Evolutionary conservation across 2,329 filamentous ascomycete species (phyloP), one percentile per base, ranked within the genome.

Genomic region (Pseudocercospora fijiensis): DNA sequence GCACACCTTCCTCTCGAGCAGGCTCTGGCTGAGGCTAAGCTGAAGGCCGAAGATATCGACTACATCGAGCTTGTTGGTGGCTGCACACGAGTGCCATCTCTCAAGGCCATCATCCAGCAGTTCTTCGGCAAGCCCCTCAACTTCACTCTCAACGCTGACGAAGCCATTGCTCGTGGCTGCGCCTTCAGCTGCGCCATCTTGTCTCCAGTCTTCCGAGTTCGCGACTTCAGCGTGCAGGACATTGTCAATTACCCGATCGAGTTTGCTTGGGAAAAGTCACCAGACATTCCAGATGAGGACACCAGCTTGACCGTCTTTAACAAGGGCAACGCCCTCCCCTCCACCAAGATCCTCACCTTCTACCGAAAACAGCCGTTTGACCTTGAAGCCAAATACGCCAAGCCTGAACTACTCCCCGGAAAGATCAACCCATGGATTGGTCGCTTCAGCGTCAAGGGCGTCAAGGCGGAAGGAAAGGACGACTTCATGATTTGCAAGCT

Each of bases 401-500:
- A 94, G 75, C 90, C 93, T 20, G 92, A 96, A 52, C 80, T 85
- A 60, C 87, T 99, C 8, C 95, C 95, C 18, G 92, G 93, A 74
- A 96, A 94, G 84, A 84, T 89, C 67, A 91, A 92, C 77, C 91
- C 95, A 55, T 98, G 94, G 90, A 97, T 99, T 71, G 95, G 95
- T 62, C 89, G 92, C 69, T 99, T 99, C 83, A 96, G 93, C 47
- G 92, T 99, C 78, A 99, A 99, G 86, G 91, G 90, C 52, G 94
- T 99, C 76, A 93, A 97, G 85, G 90, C 92, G 45, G 92, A 96
- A 76, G 86, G 88, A 70, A 93, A 95, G 77, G 91, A 96, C 65
- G 95, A 98, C 77, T 99, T 98, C 79, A 98, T 99, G 94, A 96
- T 98, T 75, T 99, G 95, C 89, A 99, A 99, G 84, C 88, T 99